Evolutionary conservation across 2,329 filamentous ascomycete species (phyloP), one percentile per base, ranked within the genome.

Genomic region (Fusarium sp.): DNA sequence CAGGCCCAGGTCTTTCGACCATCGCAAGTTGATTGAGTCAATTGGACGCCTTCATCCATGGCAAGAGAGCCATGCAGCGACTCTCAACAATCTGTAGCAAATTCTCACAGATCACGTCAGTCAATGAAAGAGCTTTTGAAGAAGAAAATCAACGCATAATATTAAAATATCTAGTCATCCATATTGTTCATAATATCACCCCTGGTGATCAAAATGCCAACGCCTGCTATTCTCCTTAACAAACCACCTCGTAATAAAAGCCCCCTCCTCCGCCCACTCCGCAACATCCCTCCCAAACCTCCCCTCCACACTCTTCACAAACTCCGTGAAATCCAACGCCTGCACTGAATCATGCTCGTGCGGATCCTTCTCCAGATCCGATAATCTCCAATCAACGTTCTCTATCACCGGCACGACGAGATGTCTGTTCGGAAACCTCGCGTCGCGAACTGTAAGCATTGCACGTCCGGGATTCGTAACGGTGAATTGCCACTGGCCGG

Each of bases 141-240:
- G 15, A 50, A 65, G 14, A 36, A n/a, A 18, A 2, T 46, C 27
- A 66, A 36, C 41, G 57, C 33, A 45, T 53, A 7, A 25, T 62
- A 68, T 69, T 69, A 69, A 68, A 64, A 56, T n/a, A 67, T 53
- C 7, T 52, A 52, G 41, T 68, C 56, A 52, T 63, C 22, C 56
- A 64, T 36, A 20, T 35, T 11, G 11, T 33, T 66, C 65, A 63
- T 68, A n/a, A 57, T 14, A 55, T 72, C 49, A 73, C 42, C 35
- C 70, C 45, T 61, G 29, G 39, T 65, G 62, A 59, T 68, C 74
- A 68, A 79, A 79, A 62, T 76, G 79, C 75, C 78, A 82, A 59
- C 79, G 77, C 65, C 76, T 80, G 62, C 74, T 75, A 49, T 81
- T 81, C 64, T 81, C 80, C 55, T 80, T 78, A 7, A 80, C 77